Evolutionary conservation across 139 green algal genomes (phyloP).

Genomic region (Dunaliella primolecta): DNA sequence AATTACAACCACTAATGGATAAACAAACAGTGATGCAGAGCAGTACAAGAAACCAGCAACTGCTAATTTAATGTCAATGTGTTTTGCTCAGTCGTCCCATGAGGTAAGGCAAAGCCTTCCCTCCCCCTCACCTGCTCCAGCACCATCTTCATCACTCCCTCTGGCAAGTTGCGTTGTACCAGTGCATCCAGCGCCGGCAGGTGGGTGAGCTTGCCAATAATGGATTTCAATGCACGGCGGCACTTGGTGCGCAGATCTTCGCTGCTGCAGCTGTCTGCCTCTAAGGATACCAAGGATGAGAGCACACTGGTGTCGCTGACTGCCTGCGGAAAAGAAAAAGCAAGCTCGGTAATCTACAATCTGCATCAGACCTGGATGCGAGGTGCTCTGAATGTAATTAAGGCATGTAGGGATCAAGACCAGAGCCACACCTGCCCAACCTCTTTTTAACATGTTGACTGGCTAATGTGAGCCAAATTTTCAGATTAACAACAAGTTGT

Average conservation of each 20-base stretch:
- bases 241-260: constrained; percentile 87
- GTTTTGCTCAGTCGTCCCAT: too few species aligned
- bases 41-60: too few species aligned
- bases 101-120: neutral
- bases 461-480: too few species aligned
- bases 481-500: too few species aligned
- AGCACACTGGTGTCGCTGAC: constrained; percentile 79
- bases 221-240: constrained; percentile 69
- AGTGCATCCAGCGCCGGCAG: constrained; percentile 75
- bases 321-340: constrained; percentile 32
- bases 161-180: constrained; percentile 66
- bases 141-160: constrained; percentile 78
- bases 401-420: too few species aligned
- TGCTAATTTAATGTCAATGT: too few species aligned
- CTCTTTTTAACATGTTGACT: too few species aligned
- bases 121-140: constrained; percentile 62
- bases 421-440: too few species aligned
- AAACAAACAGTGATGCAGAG: too few species aligned
- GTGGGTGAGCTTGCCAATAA: constrained; percentile 79
- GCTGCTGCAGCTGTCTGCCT: constrained; percentile 42
- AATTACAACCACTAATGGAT: too few species aligned
- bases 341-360: neutral
- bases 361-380: too few species aligned
- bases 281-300: constrained; percentile 55
- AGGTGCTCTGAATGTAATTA: too few species aligned